Conservation (phyloP, 1,284 basidiomycete species). For the Meripilus lineatus region DNA sequence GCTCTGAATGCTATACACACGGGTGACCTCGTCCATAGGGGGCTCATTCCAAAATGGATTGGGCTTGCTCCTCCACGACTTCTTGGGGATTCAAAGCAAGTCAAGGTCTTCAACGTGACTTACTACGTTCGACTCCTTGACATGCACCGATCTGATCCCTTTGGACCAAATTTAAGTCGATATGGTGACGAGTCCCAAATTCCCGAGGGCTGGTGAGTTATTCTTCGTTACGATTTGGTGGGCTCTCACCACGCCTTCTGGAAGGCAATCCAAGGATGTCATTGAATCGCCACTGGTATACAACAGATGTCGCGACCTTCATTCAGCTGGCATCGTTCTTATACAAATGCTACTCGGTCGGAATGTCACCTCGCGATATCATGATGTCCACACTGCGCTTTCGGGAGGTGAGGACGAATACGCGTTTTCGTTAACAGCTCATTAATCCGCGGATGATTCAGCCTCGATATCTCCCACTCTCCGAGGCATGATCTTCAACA, state of each 20-base stretch:
- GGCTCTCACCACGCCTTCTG: not conserved
- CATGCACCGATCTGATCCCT: conserved; percentile 69
- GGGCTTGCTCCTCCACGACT: conserved; percentile 50
- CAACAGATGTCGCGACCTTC: conserved; percentile 67
- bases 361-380: conserved; percentile 48
- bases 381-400: conserved; percentile 30
- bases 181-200: conserved; percentile 37
- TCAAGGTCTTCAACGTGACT: conserved; percentile 62
- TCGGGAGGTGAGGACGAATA: conserved; percentile 17
- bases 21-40: conserved; percentile 59
- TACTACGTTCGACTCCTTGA: conserved; percentile 65
- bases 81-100: conserved; percentile 46
- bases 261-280: conserved; percentile 63
- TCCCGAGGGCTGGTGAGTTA: conserved; percentile 57
- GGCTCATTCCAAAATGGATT: conserved; percentile 51
- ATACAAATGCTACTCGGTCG: conserved; percentile 74
- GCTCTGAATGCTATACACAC: conserved; percentile 63
- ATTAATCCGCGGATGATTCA: conserved; percentile 21
- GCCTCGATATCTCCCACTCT: conserved; percentile 48
- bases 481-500: conserved; percentile 45
- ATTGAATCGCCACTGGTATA: conserved; percentile 68
- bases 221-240: not conserved
- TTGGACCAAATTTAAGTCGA: conserved; percentile 38
- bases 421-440: not conserved
- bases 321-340: conserved; percentile 67